A percentile compares a stretch with the other conserved stretches of the same genome.
Conservation (phyloP, 805 yeast species). For the Candida yuanshanica region DNA sequence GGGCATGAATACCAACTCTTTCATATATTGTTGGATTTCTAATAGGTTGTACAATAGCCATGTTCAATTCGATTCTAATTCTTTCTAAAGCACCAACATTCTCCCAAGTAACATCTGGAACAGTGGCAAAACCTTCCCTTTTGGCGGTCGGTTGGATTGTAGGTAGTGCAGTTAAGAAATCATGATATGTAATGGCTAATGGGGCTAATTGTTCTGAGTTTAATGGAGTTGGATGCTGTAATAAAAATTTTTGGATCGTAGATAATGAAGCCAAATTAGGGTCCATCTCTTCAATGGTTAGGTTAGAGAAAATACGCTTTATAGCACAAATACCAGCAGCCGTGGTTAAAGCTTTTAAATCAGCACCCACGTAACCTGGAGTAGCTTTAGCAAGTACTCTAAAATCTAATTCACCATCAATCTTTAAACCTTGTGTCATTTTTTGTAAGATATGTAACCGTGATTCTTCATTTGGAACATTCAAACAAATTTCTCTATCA, state of each 20-base stretch:
- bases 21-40: conserved; percentile 84
- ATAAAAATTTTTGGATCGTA: conserved; percentile 66
- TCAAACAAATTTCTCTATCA: conserved; percentile 88
- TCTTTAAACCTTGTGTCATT: conserved; percentile 61
- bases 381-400: conserved; percentile 78
- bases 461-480: conserved; percentile 88
- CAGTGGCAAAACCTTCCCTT: conserved; percentile 97
- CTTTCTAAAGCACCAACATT: conserved; percentile 85
- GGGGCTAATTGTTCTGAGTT: conserved; percentile 71
- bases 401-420: conserved; percentile 69
- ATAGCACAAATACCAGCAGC: conserved; percentile 96
- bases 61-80: conserved; percentile 84
- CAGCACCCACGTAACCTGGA: conserved; percentile 98
- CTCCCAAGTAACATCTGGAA: conserved; percentile 95
- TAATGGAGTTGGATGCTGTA: conserved; percentile 73
- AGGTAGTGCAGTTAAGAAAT: conserved; percentile 81
- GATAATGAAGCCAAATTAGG: conserved; percentile 35
- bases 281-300: conserved; percentile 27
- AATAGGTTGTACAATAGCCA: conserved; percentile 97
- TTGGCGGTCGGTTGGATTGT: conserved; percentile 95
- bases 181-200: conserved; percentile 68
- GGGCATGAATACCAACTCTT: conserved; percentile 91
- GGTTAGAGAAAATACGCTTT: conserved; percentile 76
- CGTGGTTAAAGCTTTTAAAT: conserved; percentile 84
- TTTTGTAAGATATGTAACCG: conserved; percentile 70